Percentiles rank a stretch among this genome's conserved stretches.
Evolutionary conservation across 164 flowering plant species (phyloP).

Genomic region (Piper betle): DNA sequence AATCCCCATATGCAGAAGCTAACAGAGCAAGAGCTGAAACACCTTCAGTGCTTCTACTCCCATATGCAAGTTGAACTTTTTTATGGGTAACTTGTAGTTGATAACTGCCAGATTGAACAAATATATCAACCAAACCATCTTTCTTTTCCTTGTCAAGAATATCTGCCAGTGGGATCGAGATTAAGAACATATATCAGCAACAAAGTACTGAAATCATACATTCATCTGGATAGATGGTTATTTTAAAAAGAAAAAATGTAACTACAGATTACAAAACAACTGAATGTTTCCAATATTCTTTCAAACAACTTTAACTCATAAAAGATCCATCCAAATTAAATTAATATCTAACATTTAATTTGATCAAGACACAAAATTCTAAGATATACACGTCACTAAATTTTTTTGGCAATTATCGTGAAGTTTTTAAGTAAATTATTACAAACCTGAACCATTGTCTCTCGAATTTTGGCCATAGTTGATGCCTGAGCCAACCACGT

Average conservation of each 20-base stretch:
- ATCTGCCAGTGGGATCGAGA: slow-evolving; percentile 17
- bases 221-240: too few relatives aligned
- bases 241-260: too few relatives aligned
- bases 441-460: slow-evolving; percentile 12
- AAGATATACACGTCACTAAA: too few relatives aligned
- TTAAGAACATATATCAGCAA: not conserved
- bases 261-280: too few relatives aligned
- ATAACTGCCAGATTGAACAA: slow-evolving; percentile 28
- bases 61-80: slow-evolving; percentile 16
- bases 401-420: too few relatives aligned
- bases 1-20: slow-evolving; percentile 64
- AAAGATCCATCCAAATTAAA: too few relatives aligned
- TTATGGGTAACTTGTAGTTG: slow-evolving; percentile 19
- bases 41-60: slow-evolving; percentile 17
- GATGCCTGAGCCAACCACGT: slow-evolving; percentile 32
- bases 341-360: too few relatives aligned
- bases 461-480: slow-evolving; percentile 17
- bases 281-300: too few relatives aligned
- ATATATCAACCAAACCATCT: slow-evolving; percentile 38
- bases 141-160: slow-evolving; percentile 16
- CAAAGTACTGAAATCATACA: too few relatives aligned
- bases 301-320: too few relatives aligned
- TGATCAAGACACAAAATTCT: too few relatives aligned
- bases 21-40: slow-evolving; percentile 67
- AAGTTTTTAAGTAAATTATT: too few relatives aligned